phyloP scores from a whole-genome alignment of 192 early-diverging fungal species.

The Geranomyces michiganensis region DNA sequence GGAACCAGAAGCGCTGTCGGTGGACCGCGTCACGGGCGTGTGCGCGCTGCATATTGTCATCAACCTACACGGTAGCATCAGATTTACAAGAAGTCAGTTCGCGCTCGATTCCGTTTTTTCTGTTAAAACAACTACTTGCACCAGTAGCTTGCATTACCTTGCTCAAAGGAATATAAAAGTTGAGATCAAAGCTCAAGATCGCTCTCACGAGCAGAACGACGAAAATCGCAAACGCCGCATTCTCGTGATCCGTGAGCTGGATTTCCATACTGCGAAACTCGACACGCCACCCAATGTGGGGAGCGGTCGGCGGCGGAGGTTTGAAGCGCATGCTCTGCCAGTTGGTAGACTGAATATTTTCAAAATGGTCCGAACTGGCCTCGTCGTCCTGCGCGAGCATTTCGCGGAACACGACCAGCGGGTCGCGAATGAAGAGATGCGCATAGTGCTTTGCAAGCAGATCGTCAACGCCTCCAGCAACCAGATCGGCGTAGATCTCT shows the following conservation, averaged over 20 bases:
- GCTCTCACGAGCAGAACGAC: slow-evolving; percentile 88
- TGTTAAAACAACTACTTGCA: not conserved
- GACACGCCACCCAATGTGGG: slow-evolving; percentile 93
- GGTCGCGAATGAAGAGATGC: slow-evolving; percentile 98
- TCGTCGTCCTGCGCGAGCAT: slow-evolving; percentile 83
- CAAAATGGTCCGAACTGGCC: slow-evolving; percentile 93
- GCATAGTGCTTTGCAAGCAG: slow-evolving; percentile 88
- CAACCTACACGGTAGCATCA: slow-evolving; percentile 52
- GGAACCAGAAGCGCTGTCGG: slow-evolving; percentile 87
- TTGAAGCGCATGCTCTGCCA: slow-evolving; percentile 99
- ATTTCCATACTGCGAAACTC: slow-evolving; percentile 98
- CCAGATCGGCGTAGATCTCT: slow-evolving; percentile 73
- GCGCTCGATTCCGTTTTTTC: no score
- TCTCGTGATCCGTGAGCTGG: slow-evolving; percentile 96
- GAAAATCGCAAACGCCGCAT: slow-evolving; percentile 94
- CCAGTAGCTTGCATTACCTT: slow-evolving; percentile 63
- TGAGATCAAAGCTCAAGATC: slow-evolving; percentile 84
- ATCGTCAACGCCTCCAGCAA: slow-evolving; percentile 81
- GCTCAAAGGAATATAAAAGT: slow-evolving; percentile 95
- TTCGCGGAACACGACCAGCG: slow-evolving; percentile 93
- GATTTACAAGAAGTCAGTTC: not conserved
- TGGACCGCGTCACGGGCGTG: slow-evolving; percentile 82
- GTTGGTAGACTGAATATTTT: slow-evolving; percentile 99
- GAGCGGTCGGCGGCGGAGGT: slow-evolving; percentile 86
- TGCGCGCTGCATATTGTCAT: slow-evolving; percentile 90